Percentiles rank a stretch among this genome's conserved stretches.
Evolutionary conservation across 768 basidiomycete genomes (phyloP).

Genomic region (Leccinum rimulosum): DNA sequence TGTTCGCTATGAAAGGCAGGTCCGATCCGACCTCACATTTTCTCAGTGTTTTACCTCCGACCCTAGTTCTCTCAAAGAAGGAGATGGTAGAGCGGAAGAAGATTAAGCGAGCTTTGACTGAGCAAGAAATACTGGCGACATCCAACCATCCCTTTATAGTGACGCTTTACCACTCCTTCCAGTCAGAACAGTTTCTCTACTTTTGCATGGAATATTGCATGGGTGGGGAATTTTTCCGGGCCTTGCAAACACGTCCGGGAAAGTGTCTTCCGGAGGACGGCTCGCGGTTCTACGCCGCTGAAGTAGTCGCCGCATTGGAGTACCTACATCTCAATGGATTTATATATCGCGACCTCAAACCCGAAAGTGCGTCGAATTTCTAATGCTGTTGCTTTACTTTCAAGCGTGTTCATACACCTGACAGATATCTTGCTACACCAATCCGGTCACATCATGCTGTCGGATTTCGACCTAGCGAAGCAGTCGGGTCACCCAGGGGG

Average conservation of each 20-base stretch:
- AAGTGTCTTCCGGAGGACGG: conserved; percentile 96
- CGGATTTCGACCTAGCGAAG: conserved; percentile 98
- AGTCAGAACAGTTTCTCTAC: conserved; percentile 96
- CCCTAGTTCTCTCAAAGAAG: conserved; percentile 91
- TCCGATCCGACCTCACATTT: conserved; percentile 8
- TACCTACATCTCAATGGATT: conserved; percentile 99
- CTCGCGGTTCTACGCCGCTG: conserved; percentile 96
- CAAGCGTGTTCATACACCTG: conserved; percentile 1
- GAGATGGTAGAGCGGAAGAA: conserved; percentile 99
- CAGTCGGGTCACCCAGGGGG: conserved; percentile 85
- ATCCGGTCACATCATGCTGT: conserved; percentile 98
- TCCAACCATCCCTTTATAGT: conserved; percentile 99
- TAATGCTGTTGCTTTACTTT: conserved; percentile 10
- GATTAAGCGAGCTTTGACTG: conserved; percentile 97
- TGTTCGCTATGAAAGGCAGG: conserved; percentile 99
- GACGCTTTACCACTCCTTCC: conserved; percentile 98
- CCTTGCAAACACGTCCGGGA: conserved; percentile 92
- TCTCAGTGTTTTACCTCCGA: conserved; percentile 21
- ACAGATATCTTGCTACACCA: conserved; percentile 96
- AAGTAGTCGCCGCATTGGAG: conserved; percentile 96
- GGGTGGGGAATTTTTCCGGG: conserved; percentile 98
- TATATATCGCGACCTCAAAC: conserved; percentile 98
- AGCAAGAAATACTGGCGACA: conserved; percentile 98
- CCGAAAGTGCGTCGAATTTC: conserved; percentile 77
- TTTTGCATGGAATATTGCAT: conserved; percentile 99